Conservation (phyloP, 108 stramenopile species). For the Conticribra guillardii region DNA sequence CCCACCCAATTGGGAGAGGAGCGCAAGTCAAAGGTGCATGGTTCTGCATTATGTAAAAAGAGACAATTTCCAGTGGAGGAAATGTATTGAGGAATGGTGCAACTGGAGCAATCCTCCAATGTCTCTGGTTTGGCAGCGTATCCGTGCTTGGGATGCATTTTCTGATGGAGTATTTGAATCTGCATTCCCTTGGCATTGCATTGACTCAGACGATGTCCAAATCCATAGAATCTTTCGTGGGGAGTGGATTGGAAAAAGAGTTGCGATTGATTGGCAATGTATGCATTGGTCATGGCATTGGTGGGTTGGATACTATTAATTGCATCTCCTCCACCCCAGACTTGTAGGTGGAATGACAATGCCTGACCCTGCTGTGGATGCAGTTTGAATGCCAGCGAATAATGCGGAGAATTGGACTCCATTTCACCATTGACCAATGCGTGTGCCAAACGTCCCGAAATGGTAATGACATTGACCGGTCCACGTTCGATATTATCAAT, state of each 20-base stretch:
- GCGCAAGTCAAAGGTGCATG: slow-evolving; percentile 47
- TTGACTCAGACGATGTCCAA: slow-evolving; percentile 40
- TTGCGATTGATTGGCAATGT: slow-evolving; percentile 37
- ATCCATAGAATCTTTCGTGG: slow-evolving; percentile 54
- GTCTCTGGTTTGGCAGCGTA: slow-evolving; percentile 14
- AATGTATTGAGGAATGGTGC: slow-evolving; percentile 49
- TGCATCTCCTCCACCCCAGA: slow-evolving; percentile 6
- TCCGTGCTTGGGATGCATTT: slow-evolving; percentile 11
- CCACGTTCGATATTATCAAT: slow-evolving; percentile 26
- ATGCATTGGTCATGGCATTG: neutral
- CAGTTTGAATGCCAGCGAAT: slow-evolving; percentile 21
- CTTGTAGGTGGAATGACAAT: neutral
- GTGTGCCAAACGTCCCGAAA: slow-evolving; percentile 25
- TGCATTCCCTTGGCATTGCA: slow-evolving; percentile 45
- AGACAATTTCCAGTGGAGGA: slow-evolving; percentile 38
- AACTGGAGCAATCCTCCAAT: slow-evolving; percentile 8
- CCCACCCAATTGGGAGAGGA: slow-evolving; percentile 25
- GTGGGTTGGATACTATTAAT: neutral
- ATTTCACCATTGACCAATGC: slow-evolving; percentile 19
- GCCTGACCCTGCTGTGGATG: neutral
- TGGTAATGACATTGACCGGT: slow-evolving; percentile 21
- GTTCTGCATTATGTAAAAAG: slow-evolving; percentile 42
- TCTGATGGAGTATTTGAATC: slow-evolving; percentile 40
- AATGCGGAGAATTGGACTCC: slow-evolving; percentile 12
- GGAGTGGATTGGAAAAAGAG: slow-evolving; percentile 8